Evolutionary conservation across 768 basidiomycete species (phyloP).

Genomic region (Mycena alexandri): DNA sequence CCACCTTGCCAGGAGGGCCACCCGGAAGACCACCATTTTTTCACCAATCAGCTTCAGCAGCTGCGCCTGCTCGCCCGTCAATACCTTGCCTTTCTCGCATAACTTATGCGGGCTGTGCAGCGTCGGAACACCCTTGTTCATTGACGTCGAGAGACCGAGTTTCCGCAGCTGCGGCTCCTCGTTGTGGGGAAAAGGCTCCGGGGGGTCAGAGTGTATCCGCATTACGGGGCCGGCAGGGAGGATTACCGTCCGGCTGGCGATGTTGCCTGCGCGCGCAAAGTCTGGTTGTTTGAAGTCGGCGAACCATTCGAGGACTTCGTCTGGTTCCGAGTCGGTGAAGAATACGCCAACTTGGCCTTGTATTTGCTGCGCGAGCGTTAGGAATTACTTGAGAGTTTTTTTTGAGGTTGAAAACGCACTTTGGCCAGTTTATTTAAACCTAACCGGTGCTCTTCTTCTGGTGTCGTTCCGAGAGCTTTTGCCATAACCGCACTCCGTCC

Average conservation of each 20-base stretch:
- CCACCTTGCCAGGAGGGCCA: slow-evolving; percentile 81
- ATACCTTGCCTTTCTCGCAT: slow-evolving; percentile 83
- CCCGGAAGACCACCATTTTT: slow-evolving; percentile 87
- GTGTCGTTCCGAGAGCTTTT: slow-evolving; percentile 90
- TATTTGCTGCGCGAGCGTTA: slow-evolving; percentile 72
- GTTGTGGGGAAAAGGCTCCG: slow-evolving; percentile 94
- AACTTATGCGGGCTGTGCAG: slow-evolving; percentile 84
- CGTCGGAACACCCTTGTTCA: slow-evolving; percentile 91
- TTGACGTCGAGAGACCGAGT: slow-evolving; percentile 86
- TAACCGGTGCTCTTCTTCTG: slow-evolving; percentile 85
- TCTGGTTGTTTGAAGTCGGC: slow-evolving; percentile 89
- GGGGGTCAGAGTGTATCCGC: slow-evolving; percentile 81
- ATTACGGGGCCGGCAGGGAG: slow-evolving; percentile 90
- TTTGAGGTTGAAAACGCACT: slow-evolving; percentile 55
- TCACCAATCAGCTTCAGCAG: slow-evolving; percentile 92
- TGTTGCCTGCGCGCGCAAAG: slow-evolving; percentile 91
- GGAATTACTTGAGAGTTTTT: slow-evolving; percentile 4
- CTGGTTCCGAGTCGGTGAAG: slow-evolving; percentile 91
- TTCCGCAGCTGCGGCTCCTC: slow-evolving; percentile 97
- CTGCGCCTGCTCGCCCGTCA: slow-evolving; percentile 92
- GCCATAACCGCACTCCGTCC: slow-evolving; percentile 92
- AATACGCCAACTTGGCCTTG: slow-evolving; percentile 95
- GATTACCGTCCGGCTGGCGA: slow-evolving; percentile 77
- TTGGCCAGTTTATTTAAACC: slow-evolving; percentile 86
- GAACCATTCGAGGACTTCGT: slow-evolving; percentile 96